Evolutionary conservation across 768 basidiomycete species (phyloP).

Genomic region (Coprinopsis marcescibilis): DNA sequence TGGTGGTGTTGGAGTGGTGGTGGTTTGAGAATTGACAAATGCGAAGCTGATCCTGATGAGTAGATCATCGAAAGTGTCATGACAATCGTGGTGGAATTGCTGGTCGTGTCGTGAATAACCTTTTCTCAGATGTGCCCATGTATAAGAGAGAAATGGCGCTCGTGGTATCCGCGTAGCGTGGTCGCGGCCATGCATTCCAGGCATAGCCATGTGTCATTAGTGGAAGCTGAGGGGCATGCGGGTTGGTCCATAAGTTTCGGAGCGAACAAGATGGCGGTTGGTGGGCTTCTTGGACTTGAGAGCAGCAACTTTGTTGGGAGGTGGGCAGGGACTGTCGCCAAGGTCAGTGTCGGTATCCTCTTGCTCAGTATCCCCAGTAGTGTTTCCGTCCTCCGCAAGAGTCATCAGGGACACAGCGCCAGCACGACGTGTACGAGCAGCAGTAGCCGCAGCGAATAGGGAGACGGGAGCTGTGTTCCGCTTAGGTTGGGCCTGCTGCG

Average conservation of each 20-base stretch:
- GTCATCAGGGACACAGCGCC: constrained; percentile 46
- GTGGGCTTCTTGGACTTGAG: constrained; percentile 55
- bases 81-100: too few species aligned
- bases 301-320: constrained; percentile 52
- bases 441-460: constrained; percentile 60
- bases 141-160: not conserved
- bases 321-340: constrained; percentile 86
- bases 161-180: not conserved
- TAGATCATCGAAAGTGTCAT: too few species aligned
- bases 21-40: too few species aligned
- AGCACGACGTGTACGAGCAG: constrained; percentile 58
- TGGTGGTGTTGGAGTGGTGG: too few species aligned
- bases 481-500: constrained; percentile 44
- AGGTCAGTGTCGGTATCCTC: constrained; percentile 68
- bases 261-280: constrained; percentile 45
- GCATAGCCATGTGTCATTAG: not conserved
- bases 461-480: constrained; percentile 60
- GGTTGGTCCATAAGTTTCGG: constrained; percentile 65
- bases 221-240: constrained; percentile 32
- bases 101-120: not conserved
- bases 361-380: constrained; percentile 50
- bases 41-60: too few species aligned
- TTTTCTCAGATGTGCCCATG: not conserved
- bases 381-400: constrained; percentile 62
- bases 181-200: constrained; percentile 1